Evolutionary conservation across 192 early-diverging fungal genomes (phyloP), one percentile per base, ranked within the genome.

Genomic region (Mortierella claussenii): DNA sequence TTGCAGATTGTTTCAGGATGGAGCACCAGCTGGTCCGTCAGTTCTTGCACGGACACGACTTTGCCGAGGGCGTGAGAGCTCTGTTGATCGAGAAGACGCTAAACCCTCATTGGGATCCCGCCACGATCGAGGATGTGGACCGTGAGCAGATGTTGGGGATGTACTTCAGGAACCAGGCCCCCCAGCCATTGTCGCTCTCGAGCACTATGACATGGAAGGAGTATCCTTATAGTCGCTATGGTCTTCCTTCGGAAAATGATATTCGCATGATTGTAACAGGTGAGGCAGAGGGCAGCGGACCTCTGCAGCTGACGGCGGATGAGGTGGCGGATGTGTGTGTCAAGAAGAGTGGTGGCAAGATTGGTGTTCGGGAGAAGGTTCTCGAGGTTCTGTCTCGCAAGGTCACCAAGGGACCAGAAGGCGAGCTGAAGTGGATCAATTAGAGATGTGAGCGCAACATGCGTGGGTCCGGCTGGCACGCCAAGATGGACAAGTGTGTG

Each of bases 41-140:
- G 63, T 93, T 93, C 45, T 80, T 98, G 85, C 42, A 69, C 30
- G 88, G 83, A 2, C 88, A 87, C 47, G 97, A 99, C 73, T 95
- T 99, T 68, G 69, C 84, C 43, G 95, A 96, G 85, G 97, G 98
- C 15, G 96, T 98, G 0, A 90, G 70, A 15, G 89, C 92, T 17
- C 74, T 84, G 28, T 82, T 99, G 60, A 82, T 97, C 37, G 81
- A 89, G 61, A 94, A 94, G 59, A 65, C 81, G 21, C 60, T 51
- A 20, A 34, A 69, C 5, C 86, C 96, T 3, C 40, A 85, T 55
- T 99, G 97, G 96, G 58, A 90, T 9, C 95, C 94, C 1, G 46
- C 86, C 0, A 73, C 81, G 2, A 47, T 93, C 18, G 78, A 71
- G 5, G 80, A 79, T 0, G 83, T 91, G 10, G 65, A 86, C 21